phyloP scores from a whole-genome alignment of 768 basidiomycete genomes.

The Brasilioporus rufonigricans region DNA sequence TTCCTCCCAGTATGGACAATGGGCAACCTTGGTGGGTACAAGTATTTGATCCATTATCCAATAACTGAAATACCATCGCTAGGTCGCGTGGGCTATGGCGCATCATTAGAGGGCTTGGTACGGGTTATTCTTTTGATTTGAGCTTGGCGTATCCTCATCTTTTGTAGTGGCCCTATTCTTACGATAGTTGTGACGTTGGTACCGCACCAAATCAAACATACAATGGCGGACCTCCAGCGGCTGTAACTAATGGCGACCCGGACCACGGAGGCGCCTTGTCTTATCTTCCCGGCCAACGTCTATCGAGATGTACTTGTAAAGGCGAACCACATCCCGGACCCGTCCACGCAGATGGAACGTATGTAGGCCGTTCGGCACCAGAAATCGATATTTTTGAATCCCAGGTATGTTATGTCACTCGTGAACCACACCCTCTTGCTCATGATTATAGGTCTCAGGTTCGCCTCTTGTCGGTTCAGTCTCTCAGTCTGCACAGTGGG shows the following conservation, averaged over 20 bases:
- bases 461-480: slow-evolving; percentile 51
- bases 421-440: background rate
- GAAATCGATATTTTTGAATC: slow-evolving; percentile 94
- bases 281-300: slow-evolving; percentile 82
- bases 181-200: slow-evolving; percentile 91
- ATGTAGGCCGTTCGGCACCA: slow-evolving; percentile 77
- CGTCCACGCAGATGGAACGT: slow-evolving; percentile 68
- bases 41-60: background rate
- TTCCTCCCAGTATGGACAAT: slow-evolving; percentile 57
- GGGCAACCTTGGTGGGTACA: slow-evolving; percentile 66
- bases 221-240: slow-evolving; percentile 59
- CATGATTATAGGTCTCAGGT: slow-evolving; percentile 34
- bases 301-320: slow-evolving; percentile 86
- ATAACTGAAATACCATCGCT: background rate
- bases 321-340: slow-evolving; percentile 90
- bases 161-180: slow-evolving; percentile 75
- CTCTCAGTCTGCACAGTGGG: slow-evolving; percentile 85
- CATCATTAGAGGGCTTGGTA: slow-evolving; percentile 80
- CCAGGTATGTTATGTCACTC: slow-evolving; percentile 41
- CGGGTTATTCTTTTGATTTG: slow-evolving; percentile 15
- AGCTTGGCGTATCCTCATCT: slow-evolving; percentile 3
- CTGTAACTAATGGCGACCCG: slow-evolving; percentile 59
- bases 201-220: slow-evolving; percentile 81
- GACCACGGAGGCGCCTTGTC: slow-evolving; percentile 56
- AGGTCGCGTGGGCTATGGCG: slow-evolving; percentile 88